Evolutionary conservation across 1,284 basidiomycete genomes (phyloP), one percentile per base, ranked within the genome.

Genomic region (Puccinia hordei): DNA sequence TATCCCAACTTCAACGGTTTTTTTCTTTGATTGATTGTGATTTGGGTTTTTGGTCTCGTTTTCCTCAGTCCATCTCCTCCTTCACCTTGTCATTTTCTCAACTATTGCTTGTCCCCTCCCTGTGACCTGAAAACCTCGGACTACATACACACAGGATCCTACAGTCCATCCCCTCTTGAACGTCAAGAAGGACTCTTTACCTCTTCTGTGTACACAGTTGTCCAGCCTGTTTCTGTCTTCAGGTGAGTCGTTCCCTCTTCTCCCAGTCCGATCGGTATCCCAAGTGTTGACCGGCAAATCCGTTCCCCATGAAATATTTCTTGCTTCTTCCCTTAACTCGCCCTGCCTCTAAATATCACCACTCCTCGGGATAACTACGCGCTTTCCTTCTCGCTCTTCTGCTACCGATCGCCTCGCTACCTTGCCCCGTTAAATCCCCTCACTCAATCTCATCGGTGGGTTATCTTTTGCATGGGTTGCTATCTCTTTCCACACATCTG

Each of bases 191-290:
- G 69, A 55, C 69, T 33, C 27, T 51, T 55, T n/a, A 41, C 51
- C 46, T 55, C 49, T 55, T 53, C 69, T 55, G 51, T 72, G 49
- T 55, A 38, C 24, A 55, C 30, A 51, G 51, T 38, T 17, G 27
- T 35, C 8, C 24, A 27, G 24, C 33, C 69, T 72, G 22, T 35
- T 72, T 72, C 19, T 35, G 27, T n/a, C 38, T 68, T 41, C 51
- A 94, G 89, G 93, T 92, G 80, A 81, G 88, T 82, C 65, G 17
- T 49, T 51, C 17, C 9, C 33, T 27, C 63, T 79, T 57, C 38
- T 35, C 30, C 35, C 35, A 68, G 3, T 35, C 41, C 61, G 61
- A 19, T 30, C 76, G 73, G 81, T 63, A 81, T 65, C 69, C 15
- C n/a, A 27, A 3, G 35, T 38, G 46, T 33, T 63, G 30, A 46